Evolutionary conservation across 169 alveolate genomes (phyloP).

Genomic region (Eimeria praecox): DNA sequence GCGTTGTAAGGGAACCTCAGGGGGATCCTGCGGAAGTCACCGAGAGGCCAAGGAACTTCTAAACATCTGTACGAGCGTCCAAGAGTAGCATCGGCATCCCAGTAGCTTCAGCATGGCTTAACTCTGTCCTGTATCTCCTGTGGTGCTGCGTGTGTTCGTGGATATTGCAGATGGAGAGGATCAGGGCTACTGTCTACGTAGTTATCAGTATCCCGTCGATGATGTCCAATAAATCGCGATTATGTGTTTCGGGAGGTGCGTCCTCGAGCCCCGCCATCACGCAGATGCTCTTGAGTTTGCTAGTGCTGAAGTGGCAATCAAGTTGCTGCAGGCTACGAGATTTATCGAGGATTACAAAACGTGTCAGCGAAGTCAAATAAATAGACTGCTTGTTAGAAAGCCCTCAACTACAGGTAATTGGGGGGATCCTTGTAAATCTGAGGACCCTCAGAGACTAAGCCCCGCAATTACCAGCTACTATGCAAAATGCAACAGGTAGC

Average conservation of each 20-base stretch:
- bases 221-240: not conserved
- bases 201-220: not conserved
- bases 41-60: not conserved
- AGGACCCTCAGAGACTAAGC: too few species aligned
- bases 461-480: too few species aligned
- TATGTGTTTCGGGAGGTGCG: not conserved
- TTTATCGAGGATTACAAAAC: too few species aligned
- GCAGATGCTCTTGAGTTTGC: not conserved
- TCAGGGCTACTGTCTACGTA: not conserved
- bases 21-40: not conserved
- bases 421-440: too few species aligned
- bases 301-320: too few species aligned
- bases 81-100: not conserved
- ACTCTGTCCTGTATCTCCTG: too few species aligned
- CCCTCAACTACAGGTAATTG: too few species aligned
- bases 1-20: not conserved
- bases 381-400: too few species aligned
- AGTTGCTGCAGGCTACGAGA: too few species aligned
- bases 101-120: not conserved
- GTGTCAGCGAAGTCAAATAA: too few species aligned
- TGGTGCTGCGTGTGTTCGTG: not conserved
- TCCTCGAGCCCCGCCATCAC: not conserved
- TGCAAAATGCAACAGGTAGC: too few species aligned
- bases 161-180: not conserved
- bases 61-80: not conserved